Evolutionary conservation across 345 rosid genomes (phyloP).

Genomic region (Linum usitatissimum): DNA sequence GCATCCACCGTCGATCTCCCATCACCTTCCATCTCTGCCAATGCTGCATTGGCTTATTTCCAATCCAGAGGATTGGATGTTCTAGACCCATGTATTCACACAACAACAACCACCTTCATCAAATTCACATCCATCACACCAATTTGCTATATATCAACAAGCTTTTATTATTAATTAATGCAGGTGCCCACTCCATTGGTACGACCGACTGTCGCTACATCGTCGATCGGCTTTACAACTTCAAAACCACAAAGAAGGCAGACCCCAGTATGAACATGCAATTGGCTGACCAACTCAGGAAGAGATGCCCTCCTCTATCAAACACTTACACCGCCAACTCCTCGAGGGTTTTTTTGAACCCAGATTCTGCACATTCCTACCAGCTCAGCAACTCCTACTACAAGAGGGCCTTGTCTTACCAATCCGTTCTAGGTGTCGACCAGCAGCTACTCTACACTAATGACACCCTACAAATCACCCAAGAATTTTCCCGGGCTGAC

Average conservation of each 20-base stretch:
- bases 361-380: conserved; percentile 35
- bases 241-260: conserved; percentile 19
- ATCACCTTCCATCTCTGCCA: conserved; percentile 16
- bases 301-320: conserved; percentile 20
- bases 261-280: conserved; percentile 18
- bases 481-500: conserved; percentile 30
- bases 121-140: too few species aligned
- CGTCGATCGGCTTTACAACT: conserved; percentile 19
- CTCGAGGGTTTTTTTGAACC: conserved; percentile 40
- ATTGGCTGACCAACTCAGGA: conserved; percentile 18
- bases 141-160: too few species aligned
- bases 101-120: too few species aligned
- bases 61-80: conserved; percentile 13
- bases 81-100: conserved; percentile 10
- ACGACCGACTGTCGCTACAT: conserved; percentile 15
- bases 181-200: conserved; percentile 20
- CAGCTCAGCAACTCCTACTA: conserved; percentile 40
- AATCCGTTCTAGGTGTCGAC: conserved; percentile 53
- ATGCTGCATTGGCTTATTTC: conserved; percentile 14
- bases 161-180: too few species aligned
- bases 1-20: conserved; percentile 17
- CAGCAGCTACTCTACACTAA: conserved; percentile 46
- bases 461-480: conserved; percentile 32
- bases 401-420: conserved; percentile 29
- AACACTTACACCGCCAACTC: conserved; percentile 36